Conservation (phyloP, 345 rosid species). For the Syzygium oleosum region DNA sequence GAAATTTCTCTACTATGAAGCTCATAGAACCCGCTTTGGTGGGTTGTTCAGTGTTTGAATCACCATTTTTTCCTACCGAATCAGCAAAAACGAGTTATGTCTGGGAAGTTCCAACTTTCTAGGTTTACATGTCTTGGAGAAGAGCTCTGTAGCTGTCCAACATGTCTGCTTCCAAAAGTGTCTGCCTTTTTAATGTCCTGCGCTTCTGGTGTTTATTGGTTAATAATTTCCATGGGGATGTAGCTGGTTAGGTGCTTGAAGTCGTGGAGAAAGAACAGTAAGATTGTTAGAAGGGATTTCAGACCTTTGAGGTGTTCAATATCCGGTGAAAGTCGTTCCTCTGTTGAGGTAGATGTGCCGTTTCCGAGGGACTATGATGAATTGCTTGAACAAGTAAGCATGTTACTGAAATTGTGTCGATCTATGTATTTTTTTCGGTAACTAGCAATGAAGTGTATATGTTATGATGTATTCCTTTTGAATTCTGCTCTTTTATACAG, state of each 20-base stretch:
- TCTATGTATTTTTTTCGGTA: neutral
- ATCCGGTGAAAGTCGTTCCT: constrained; percentile 27
- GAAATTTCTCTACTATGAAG: neutral
- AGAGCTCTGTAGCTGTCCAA: neutral
- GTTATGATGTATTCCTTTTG: neutral
- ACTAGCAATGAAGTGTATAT: neutral
- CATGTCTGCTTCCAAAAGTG: neutral
- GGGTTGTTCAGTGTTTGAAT: neutral
- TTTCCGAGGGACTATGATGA: constrained; percentile 64
- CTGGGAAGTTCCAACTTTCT: neutral
- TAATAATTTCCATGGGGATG: neutral
- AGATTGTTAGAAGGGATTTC: constrained; percentile 7
- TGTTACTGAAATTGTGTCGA: neutral
- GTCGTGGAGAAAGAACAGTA: neutral
- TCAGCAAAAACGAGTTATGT: neutral
- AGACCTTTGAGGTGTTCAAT: constrained; percentile 8
- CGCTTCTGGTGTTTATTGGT: neutral
- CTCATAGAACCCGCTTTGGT: neutral
- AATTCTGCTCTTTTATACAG: neutral
- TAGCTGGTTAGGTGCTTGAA: constrained; percentile 3
- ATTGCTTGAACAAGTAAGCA: constrained; percentile 67
- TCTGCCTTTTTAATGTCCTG: neutral
- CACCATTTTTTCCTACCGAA: neutral
- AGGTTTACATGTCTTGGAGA: neutral
- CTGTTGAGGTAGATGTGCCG: constrained; percentile 35